Evolutionary conservation across 176 grass and related monocot species (phyloP), one percentile per base, ranked within the genome.

Genomic region (Musa acuminata): DNA sequence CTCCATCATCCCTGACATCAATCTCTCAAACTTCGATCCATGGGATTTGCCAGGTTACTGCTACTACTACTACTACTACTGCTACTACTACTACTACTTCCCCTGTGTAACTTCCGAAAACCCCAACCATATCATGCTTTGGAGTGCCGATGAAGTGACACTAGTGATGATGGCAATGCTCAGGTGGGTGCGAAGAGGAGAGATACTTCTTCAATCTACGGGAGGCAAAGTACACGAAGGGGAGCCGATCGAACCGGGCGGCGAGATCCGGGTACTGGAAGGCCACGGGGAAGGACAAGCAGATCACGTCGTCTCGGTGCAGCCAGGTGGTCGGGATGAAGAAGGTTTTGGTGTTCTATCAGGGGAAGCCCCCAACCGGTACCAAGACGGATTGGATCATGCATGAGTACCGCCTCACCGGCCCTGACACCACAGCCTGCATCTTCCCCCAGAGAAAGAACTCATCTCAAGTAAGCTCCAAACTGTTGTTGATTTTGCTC

Each of bases 251-350:
- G 66, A 79, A 79, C 66, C 53, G 52, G 77, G 53, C 64, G 19
- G 51, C 66, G 9, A 48, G 77, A 11, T 70, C 65, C 17, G 77
- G 77, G 25, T 79, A 79, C 66, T 79, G 77, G 77, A 79, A 70
- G 66, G 77, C 77, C 52, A 79, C 65, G 10, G 76, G 76, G 51
- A 78, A 67, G 76, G 77, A 79, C 65, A 79, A 70, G 53, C 25
- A n/a, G 53, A 70, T 79, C 53, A 17, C 14, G 24, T 19, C 11
- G 16, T 29, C 52, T 35, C 54, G 66, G 3, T 20, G 52, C 65
- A 70, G 53, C 64, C 77, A 79, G 66, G 65, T 58, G 65, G 77
- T 79, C 27, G 77, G 77, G 77, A 79, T 70, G 77, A 79, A 79
- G 77, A 79, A 79, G 65, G 66, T 70, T 8, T 19, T 79, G 25